Percentiles rank a stretch among this genome's conserved stretches.
Conservation (phyloP, 257 asterid genomes). For the Capsicum chinense region DNA sequence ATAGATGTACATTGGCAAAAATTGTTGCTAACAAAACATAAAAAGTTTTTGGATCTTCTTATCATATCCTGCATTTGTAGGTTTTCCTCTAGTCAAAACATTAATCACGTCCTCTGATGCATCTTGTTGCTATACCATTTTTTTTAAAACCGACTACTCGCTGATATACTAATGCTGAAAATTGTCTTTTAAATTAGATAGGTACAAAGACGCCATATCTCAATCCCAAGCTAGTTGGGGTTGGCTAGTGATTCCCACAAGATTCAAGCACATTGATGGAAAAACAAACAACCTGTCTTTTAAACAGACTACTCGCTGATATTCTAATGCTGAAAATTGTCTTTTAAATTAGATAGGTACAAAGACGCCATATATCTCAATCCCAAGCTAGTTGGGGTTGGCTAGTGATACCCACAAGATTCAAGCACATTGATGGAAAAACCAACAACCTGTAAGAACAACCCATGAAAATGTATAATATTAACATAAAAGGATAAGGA, state of each 20-base stretch:
- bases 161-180: not conserved
- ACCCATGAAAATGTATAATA: not conserved
- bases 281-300: not conserved
- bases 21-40: not conserved
- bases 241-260: not conserved
- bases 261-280: not conserved
- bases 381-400: not conserved
- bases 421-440: not conserved
- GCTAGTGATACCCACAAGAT: not conserved
- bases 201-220: not conserved
- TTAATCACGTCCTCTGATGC: not conserved
- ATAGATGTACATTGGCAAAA: not conserved
- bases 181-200: not conserved
- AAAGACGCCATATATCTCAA: not conserved
- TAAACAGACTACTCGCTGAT: not conserved
- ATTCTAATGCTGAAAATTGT: not conserved
- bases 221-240: not conserved
- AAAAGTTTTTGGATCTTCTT: slow-evolving; percentile 9
- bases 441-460: not conserved
- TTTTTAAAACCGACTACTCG: too few relatives aligned
- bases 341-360: slow-evolving; percentile 1
- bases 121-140: not conserved
- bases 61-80: not conserved
- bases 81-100: not conserved
- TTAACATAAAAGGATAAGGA: not conserved